Evolutionary conservation across 441 rosid genomes (phyloP), one percentile per base, ranked within the genome.

Genomic region (Euphorbia schlechtendalii): DNA sequence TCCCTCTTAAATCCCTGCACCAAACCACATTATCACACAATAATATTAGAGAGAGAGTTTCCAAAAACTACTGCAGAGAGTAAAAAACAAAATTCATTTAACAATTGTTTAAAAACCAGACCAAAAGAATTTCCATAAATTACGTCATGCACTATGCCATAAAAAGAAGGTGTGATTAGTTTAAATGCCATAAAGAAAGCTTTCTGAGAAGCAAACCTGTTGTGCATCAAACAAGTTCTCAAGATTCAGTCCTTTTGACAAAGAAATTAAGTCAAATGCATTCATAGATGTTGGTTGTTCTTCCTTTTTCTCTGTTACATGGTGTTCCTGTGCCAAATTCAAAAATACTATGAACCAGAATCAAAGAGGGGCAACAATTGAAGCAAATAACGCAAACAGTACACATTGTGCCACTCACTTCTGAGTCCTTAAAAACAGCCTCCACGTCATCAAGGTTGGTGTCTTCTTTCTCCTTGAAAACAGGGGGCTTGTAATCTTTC

Each of bases 161-260:
- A 1, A 34, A 34, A 34, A 2, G n/a, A n/a, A 34, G 6, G 10
- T 34, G 8, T 20, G 21, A 28, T 25, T 2, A 25, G 38, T 32
- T 59, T 25, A 52, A 67, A 38, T 9, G 24, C 30, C 10, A 59
- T 17, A 74, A 24, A 56, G 53, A 72, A 54, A 46, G 56, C 38
- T 21, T 49, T 38, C 36, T 28, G 41, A 70, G 52, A 71, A 48
- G 70, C 76, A 59, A 71, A 90, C 98, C 94, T 93, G 93, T 63
- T 88, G 93, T 40, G 69, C 75, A 52, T 82, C 96, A 72, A 90
- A 86, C 67, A 90, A 78, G 76, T 90, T 90, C 71, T 69, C 91
- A 13, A 93, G 81, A 82, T 93, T 86, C 69, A 93, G 81, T 64
- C 99, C 99, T 46, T 81, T 90, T 3, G 99, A 90, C 95, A 93